Conservation (phyloP, 2,329 filamentous ascomycete species). For the Purpureocillium takamizusanense region DNA sequence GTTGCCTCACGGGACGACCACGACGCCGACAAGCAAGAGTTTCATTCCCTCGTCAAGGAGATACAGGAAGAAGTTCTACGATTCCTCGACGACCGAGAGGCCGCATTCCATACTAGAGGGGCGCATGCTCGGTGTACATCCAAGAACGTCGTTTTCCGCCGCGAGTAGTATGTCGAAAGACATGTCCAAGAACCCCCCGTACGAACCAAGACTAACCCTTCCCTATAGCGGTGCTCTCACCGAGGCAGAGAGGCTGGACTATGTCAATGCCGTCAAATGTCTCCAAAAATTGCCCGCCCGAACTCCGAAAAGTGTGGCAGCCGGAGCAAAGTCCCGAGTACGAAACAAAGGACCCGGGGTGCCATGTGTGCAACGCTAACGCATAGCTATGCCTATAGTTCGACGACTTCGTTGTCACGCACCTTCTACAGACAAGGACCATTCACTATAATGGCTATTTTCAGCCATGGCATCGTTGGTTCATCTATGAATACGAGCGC, state of each 20-base stretch:
- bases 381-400: slow-evolving; percentile 12
- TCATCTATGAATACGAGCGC: slow-evolving; percentile 12
- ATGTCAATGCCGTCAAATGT: slow-evolving; percentile 31
- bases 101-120: too few relatives aligned
- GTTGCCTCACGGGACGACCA: too few relatives aligned
- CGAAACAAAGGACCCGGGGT: too few relatives aligned
- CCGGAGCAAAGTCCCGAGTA: slow-evolving; percentile 26
- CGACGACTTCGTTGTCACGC: slow-evolving; percentile 30
- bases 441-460: slow-evolving; percentile 19
- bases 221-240: slow-evolving; percentile 20
- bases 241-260: slow-evolving; percentile 22
- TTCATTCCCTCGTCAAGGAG: too few relatives aligned
- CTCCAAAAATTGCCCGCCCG: slow-evolving; percentile 21
- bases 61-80: too few relatives aligned
- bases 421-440: slow-evolving; percentile 27
- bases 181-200: not conserved
- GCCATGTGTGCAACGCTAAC: too few relatives aligned
- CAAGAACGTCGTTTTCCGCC: not conserved
- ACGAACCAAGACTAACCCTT: too few relatives aligned
- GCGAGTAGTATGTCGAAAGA: slow-evolving; percentile 3
- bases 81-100: too few relatives aligned
- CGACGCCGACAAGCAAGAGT: too few relatives aligned
- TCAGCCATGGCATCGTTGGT: slow-evolving; percentile 29
- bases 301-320: slow-evolving; percentile 18
- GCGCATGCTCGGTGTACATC: not conserved